Evolutionary conservation across 176 grass and related monocot species (phyloP).

Genomic region (Carex kokanica): DNA sequence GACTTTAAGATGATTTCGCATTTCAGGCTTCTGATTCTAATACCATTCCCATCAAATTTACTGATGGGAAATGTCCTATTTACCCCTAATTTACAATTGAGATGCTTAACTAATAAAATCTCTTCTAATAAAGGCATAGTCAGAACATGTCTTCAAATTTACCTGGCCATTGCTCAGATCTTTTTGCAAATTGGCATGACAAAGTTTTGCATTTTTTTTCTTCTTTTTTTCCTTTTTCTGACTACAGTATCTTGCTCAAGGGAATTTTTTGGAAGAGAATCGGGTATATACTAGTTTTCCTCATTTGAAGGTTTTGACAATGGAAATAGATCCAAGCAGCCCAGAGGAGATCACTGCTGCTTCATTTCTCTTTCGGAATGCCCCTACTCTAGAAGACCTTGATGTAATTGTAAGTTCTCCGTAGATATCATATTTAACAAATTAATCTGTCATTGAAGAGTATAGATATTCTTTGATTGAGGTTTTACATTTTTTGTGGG

Average conservation of each 20-base stretch:
- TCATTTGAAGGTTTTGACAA: slow-evolving; percentile 18
- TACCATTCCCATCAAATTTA: background rate
- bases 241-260: slow-evolving; percentile 26
- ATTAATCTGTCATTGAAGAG: too few species aligned
- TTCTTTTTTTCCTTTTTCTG: background rate
- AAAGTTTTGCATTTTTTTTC: background rate
- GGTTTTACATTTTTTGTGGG: background rate
- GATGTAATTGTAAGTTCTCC: slow-evolving; percentile 22
- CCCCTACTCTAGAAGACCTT: slow-evolving; percentile 7
- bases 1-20: background rate
- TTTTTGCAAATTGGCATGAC: background rate
- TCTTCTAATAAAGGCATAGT: background rate
- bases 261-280: background rate
- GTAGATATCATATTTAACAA: background rate
- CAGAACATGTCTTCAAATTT: background rate
- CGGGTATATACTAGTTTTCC: background rate
- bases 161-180: background rate
- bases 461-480: too few species aligned
- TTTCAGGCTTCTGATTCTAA: background rate
- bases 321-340: slow-evolving; percentile 7
- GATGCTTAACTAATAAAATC: background rate
- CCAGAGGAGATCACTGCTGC: background rate
- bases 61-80: background rate
- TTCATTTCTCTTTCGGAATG: slow-evolving; percentile 2
- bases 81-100: background rate